These are phyloP conservation scores for Leucosporidium scottii DNA, from an alignment of 768 basidiomycete genomes.

Conservation along the genomic window DNA sequence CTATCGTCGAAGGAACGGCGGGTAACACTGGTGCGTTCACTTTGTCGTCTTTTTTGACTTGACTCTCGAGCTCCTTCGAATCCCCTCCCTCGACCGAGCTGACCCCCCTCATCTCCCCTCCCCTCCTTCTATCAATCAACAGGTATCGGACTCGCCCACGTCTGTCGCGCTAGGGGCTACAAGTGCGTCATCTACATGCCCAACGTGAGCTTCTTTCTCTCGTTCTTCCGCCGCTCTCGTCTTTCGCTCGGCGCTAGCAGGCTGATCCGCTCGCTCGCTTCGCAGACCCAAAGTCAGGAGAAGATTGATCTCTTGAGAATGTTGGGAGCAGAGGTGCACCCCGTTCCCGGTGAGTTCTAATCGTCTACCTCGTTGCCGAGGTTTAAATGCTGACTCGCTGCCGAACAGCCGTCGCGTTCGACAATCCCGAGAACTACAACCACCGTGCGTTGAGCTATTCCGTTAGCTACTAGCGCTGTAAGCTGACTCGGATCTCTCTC, in stretches of 20 bases:
- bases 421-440: slow-evolving; percentile 93
- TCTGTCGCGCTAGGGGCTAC: slow-evolving; percentile 86
- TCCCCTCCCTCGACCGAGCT: not conserved
- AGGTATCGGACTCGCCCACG: slow-evolving; percentile 52
- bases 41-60: slow-evolving; percentile 60
- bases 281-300: slow-evolving; percentile 69
- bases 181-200: slow-evolving; percentile 99
- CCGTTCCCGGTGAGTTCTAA: slow-evolving; percentile 79
- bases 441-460: slow-evolving; percentile 49
- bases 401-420: slow-evolving; percentile 68
- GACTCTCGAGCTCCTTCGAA: not conserved
- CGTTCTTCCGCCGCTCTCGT: not conserved
- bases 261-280: not conserved
- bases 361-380: no score
- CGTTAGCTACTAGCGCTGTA: not conserved
- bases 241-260: no score
- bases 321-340: slow-evolving; percentile 93
- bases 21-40: slow-evolving; percentile 66
- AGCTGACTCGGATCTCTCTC: not conserved
- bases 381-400: no score
- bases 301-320: slow-evolving; percentile 96
- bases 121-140: not conserved
- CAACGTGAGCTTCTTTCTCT: slow-evolving; percentile 56
- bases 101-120: not conserved
- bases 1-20: slow-evolving; percentile 94